Conservation (phyloP, 1,139 yeast species). For the Kodamaea ohmeri region DNA sequence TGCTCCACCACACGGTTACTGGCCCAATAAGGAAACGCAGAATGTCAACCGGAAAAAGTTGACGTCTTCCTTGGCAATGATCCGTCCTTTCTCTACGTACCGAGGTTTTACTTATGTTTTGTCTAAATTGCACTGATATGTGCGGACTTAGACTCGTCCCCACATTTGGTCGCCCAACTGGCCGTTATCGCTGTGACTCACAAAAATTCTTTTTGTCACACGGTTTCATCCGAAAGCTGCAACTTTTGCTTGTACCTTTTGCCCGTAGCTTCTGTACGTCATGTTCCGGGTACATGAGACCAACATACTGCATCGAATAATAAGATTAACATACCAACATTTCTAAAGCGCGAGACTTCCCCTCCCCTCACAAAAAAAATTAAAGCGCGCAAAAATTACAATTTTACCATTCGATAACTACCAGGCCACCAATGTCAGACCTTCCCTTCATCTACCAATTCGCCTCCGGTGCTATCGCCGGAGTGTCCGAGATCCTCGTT, state of each 20-base stretch:
- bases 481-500: constrained; percentile 92
- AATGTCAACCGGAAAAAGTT: not conserved
- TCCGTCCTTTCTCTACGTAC: too few species aligned
- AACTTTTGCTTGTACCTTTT: not conserved
- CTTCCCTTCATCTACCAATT: constrained; percentile 91
- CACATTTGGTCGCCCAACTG: not conserved
- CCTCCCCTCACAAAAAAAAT: constrained; percentile 1
- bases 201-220: constrained; percentile 3
- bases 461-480: constrained; percentile 94
- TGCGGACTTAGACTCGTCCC: not conserved
- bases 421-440: constrained; percentile 22
- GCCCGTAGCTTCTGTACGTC: not conserved
- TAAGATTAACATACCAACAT: not conserved
- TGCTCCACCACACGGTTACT: not conserved
- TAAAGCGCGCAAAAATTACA: not conserved
- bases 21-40: not conserved
- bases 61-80: not conserved
- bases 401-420: not conserved
- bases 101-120: not conserved
- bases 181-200: constrained; percentile 5
- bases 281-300: not conserved
- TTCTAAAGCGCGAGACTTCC: constrained; percentile 1
- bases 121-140: not conserved
- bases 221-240: not conserved
- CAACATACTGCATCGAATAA: too few species aligned